Percentiles rank a stretch among this genome's conserved stretches.
Conservation (phyloP, 2,329 filamentous ascomycete species). For the Talaromyces verruculosus region DNA sequence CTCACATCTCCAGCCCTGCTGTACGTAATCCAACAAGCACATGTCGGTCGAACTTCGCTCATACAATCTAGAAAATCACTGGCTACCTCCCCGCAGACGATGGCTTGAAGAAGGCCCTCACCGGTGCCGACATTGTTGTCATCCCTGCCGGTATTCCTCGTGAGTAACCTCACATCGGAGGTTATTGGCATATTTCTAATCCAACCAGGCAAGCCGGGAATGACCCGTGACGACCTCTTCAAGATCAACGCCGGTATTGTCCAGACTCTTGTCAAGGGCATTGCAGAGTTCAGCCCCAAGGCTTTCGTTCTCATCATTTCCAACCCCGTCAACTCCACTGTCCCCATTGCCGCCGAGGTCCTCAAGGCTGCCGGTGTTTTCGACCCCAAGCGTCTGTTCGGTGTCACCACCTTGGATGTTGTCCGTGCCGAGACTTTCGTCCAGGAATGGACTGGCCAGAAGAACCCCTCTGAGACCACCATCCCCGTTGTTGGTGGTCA, state of each 20-base stretch:
- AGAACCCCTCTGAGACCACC: slow-evolving; percentile 76
- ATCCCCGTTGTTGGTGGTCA: slow-evolving; percentile 96
- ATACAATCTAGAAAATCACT: slow-evolving; percentile 67
- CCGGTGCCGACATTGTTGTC: slow-evolving; percentile 91
- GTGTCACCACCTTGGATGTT: slow-evolving; percentile 97
- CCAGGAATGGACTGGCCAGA: slow-evolving; percentile 76
- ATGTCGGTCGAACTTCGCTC: slow-evolving; percentile 22
- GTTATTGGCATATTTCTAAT: slow-evolving; percentile 25
- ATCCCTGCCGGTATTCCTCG: slow-evolving; percentile 98
- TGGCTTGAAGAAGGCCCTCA: slow-evolving; percentile 83
- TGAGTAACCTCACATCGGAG: slow-evolving; percentile 51
- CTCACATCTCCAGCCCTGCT: slow-evolving; percentile 90
- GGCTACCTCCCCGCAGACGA: slow-evolving; percentile 85
- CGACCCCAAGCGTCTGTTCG: slow-evolving; percentile 92
- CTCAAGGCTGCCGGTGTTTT: slow-evolving; percentile 92
- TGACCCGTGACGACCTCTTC: slow-evolving; percentile 99
- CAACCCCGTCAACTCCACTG: slow-evolving; percentile 99
- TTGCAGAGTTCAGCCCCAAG: slow-evolving; percentile 85
- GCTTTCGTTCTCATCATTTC: slow-evolving; percentile 96
- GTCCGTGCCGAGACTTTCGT: slow-evolving; percentile 98
- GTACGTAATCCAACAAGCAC: slow-evolving; percentile 52
- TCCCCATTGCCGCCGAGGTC: slow-evolving; percentile 95
- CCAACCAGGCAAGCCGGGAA: slow-evolving; percentile 85
- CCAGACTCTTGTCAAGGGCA: slow-evolving; percentile 83
- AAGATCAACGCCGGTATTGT: slow-evolving; percentile 99